These are phyloP conservation scores for Plasmodium inui DNA, from an alignment of 169 alveolate genomes.

Conservation along the genomic window DNA sequence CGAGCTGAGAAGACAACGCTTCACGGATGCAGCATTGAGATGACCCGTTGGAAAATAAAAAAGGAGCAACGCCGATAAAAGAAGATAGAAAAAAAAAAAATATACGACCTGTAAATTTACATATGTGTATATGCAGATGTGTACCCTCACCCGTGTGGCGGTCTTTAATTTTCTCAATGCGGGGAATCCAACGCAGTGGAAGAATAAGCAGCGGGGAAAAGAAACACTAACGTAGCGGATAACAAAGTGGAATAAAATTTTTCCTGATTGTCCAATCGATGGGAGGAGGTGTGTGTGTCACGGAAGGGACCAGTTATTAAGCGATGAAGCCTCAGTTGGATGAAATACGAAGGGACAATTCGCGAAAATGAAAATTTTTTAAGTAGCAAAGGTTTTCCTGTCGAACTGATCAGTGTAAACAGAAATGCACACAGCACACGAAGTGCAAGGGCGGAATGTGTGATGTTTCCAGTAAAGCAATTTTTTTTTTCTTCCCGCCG, in stretches of 20 bases:
- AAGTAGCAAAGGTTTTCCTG: background rate
- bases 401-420: background rate
- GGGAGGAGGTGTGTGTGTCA: background rate
- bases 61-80: background rate
- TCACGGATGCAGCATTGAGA: background rate
- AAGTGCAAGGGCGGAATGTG: background rate
- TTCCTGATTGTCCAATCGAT: background rate
- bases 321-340: background rate
- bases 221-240: background rate
- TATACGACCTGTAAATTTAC: background rate
- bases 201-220: background rate
- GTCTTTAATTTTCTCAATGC: background rate
- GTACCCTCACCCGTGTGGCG: background rate
- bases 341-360: background rate
- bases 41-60: background rate
- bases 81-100: too few species aligned
- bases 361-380: background rate
- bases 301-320: background rate
- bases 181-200: background rate
- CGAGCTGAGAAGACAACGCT: background rate
- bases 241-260: background rate
- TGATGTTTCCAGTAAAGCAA: background rate
- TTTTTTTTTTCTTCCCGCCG: background rate
- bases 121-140: background rate
- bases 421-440: background rate